phyloP scores from a whole-genome alignment of 78 protist genomes.

The Parvularia atlantis region DNA sequence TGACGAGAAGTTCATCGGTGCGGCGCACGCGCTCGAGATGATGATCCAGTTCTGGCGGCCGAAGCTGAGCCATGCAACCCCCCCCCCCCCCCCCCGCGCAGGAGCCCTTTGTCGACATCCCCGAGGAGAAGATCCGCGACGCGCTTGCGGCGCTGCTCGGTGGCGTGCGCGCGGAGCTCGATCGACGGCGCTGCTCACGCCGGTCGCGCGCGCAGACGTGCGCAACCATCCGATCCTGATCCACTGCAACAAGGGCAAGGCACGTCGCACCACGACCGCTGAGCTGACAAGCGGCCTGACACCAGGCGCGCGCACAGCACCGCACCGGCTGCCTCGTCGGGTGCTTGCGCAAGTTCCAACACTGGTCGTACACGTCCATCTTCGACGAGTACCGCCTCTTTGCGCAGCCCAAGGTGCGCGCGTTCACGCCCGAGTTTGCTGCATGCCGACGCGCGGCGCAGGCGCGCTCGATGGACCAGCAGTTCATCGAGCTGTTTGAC shows the following conservation, averaged over 20 bases:
- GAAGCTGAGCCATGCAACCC: too few species aligned
- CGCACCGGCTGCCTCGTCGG: slow-evolving; percentile 87
- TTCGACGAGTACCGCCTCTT: slow-evolving; percentile 78
- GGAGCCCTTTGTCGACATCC: slow-evolving; percentile 84
- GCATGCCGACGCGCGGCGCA: too few species aligned
- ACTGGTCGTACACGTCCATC: slow-evolving; percentile 69
- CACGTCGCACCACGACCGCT: neutral
- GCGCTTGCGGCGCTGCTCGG: slow-evolving; percentile 50
- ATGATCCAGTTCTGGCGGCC: too few species aligned
- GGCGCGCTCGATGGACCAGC: slow-evolving; percentile 82
- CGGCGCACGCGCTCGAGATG: too few species aligned
- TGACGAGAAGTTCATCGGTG: too few species aligned
- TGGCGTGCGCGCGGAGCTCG: neutral
- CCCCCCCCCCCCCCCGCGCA: too few species aligned
- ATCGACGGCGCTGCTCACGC: too few species aligned
- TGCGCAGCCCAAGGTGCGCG: slow-evolving; percentile 73
- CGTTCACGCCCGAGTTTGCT: too few species aligned
- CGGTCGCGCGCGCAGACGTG: slow-evolving; percentile 38
- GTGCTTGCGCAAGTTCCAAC: slow-evolving; percentile 63
- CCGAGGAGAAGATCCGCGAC: slow-evolving; percentile 52
- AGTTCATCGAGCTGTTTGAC: slow-evolving; percentile 77
- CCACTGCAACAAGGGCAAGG: slow-evolving; percentile 83
- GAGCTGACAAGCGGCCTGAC: neutral
- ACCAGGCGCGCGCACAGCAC: slow-evolving; percentile 32
- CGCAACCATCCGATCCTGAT: slow-evolving; percentile 76